phyloP scores from a whole-genome alignment of 257 asterid species.

The Solanum paucissectum region DNA sequence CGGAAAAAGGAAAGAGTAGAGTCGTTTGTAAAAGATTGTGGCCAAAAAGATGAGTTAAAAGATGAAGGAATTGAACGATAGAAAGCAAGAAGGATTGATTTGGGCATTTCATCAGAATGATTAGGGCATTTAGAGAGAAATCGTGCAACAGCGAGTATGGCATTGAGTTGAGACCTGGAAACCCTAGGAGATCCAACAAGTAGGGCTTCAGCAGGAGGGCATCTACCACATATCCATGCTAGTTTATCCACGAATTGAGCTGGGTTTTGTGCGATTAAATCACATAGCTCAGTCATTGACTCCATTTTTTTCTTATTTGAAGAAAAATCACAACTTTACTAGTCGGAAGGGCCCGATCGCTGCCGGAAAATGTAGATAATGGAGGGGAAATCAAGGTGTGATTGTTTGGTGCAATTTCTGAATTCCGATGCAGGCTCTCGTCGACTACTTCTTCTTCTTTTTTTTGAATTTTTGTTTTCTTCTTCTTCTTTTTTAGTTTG shows the following conservation, averaged over 20 bases:
- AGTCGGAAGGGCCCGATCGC: not conserved
- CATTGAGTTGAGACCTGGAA: conserved; percentile 84
- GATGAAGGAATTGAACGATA: conserved; percentile 72
- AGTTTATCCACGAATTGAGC: conserved; percentile 52
- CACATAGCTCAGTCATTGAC: conserved; percentile 77
- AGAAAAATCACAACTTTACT: not conserved
- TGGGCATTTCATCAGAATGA: conserved; percentile 54
- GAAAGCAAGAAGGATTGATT: conserved; percentile 59
- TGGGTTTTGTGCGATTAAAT: conserved; percentile 64
- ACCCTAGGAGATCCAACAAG: conserved; percentile 70
- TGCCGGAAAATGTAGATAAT: not conserved
- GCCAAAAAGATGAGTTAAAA: conserved; percentile 65
- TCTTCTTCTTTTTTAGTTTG: not conserved
- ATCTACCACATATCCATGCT: conserved; percentile 83
- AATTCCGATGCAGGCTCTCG: not conserved
- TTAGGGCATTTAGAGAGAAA: conserved; percentile 65
- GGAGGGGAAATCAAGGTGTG: not conserved
- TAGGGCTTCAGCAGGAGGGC: conserved; percentile 69
- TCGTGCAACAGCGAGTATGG: conserved; percentile 65
- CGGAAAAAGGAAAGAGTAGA: conserved; percentile 50
- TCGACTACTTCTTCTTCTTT: not conserved
- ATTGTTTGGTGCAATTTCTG: not conserved
- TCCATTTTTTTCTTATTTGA: conserved; percentile 24
- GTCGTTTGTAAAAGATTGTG: conserved; percentile 60
- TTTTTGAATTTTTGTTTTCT: not conserved